Base-by-base conservation (phyloP, 495 filamentous ascomycete genomes). In the Aspergillus conjunctus region DNA sequence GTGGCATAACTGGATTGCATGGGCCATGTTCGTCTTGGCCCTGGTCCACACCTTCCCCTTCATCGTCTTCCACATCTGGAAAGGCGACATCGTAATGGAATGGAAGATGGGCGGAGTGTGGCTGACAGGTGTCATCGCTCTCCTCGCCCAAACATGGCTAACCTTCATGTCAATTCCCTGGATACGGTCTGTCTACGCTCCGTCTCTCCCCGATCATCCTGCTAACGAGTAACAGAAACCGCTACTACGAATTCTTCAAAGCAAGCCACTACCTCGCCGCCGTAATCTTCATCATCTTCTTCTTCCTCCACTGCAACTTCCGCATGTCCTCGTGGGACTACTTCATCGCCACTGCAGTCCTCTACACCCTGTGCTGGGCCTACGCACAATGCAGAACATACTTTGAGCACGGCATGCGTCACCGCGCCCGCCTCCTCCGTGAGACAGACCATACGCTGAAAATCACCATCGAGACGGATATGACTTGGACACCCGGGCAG, bases 201-300 rank as follows among this genome's bases (percentile, higher is more conserved):
- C 83, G 0, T 81, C 82, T 22, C 72, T 84, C 9, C 73, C 73
- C 15, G 22, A 14, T 73, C 82, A 7, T 55, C 85, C 7, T 61
- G 84, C 20, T 63, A 76, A 4, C 82, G 84, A 58, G 70, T 76
- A 61, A 34, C 37, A 81, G 82, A 21, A 82, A 81, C 53, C 81
- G 75, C 0, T 80, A 72, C 66, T 87, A 86, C 66, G 83, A 86
- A 62, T 82, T 84, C 65, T 86, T 87, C 77, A 86, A 86, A 64
- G 68, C 70, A 9, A 79, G 78, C 0, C 84, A 87, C 58, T 77
- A 78, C 51, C 44, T 83, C 48, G 80, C 78, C 48, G 79, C 78
- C 0, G 50, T 79, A n/a, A 55, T 85, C 2, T 87, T 85, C 58
- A 69, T 82, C 5, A 55, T 86, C 15, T 82, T 83, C 66, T 81